Evolutionary conservation across 2,329 filamentous ascomycete genomes (phyloP), one percentile per base, ranked within the genome.

Genomic region (Hypoxylon rubiginosum): DNA sequence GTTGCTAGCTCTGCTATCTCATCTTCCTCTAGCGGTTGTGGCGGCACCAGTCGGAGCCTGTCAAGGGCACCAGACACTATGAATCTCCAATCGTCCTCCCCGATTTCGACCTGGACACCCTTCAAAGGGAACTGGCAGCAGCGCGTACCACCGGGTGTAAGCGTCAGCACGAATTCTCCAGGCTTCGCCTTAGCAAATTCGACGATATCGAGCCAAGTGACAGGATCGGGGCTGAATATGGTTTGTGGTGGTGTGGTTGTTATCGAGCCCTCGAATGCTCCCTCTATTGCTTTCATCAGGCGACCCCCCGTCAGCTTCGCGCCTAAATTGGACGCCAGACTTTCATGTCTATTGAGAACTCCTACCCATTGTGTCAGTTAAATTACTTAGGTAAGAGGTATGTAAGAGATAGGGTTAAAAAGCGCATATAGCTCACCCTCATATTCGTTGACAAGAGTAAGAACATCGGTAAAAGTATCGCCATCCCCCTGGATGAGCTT

Each of bases 131-230:
- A 96, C 68, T 93, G 92, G 75, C 93, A 97, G 57, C 91, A 89
- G 50, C 91, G 87, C 57, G 87, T 82, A 19, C 91, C 91, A 70
- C 92, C 90, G 48, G 88, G 84, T 67, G 87, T 86, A 62, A 91
- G 88, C 58, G 88, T 89, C 55, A 97, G 81, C 34, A 88, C 86
- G 78, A 97, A 96, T 59, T 95, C 92, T 70, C 88, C 86, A 0
- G 93, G 92, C 68, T 93, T 94, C 69, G 88, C 89, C 74, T 91
- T 92, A 68, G 93, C 92, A 79, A 94, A 96, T 70, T 92, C 89
- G 70, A 97, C 91, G 56, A 97, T 90, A 74, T 97, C 93, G 41
- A 96, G 83, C 93, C 93, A 97, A 11, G 89, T 91, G 60, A 96
- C 86, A 6, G 77, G 73, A 54, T 78, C 71, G 5, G 84, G 85